Conservation (phyloP, 2,329 filamentous ascomycete species). For the Nemania bipapillata region DNA sequence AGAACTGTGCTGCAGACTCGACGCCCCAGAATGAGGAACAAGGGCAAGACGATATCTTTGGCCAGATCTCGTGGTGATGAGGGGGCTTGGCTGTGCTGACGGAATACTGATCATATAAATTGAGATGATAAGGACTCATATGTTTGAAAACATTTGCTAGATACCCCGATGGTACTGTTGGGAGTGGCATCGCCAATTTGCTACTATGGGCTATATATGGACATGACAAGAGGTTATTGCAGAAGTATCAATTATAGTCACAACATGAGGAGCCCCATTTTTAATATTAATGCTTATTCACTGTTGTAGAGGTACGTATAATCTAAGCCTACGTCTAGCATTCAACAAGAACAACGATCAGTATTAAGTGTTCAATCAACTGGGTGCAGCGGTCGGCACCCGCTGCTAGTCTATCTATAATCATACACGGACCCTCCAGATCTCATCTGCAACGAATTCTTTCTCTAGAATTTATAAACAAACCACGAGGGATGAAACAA, state of each 20-base stretch:
- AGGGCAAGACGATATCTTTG: conserved; percentile 6
- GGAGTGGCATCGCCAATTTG: background rate
- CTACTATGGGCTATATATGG: background rate
- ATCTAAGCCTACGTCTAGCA: too few species aligned
- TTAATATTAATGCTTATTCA: background rate
- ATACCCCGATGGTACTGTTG: background rate
- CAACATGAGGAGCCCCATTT: background rate
- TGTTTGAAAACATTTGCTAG: background rate
- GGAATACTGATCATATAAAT: background rate
- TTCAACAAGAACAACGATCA: background rate
- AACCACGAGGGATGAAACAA: background rate
- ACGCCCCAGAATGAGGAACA: background rate
- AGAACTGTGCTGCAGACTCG: conserved; percentile 2
- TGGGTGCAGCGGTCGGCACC: background rate
- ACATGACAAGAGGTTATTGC: background rate
- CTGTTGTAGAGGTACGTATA: too few species aligned
- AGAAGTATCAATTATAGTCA: background rate
- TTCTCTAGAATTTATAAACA: conserved; percentile 7
- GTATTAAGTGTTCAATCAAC: background rate
- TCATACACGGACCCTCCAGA: conserved; percentile 11
- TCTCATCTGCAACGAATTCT: background rate
- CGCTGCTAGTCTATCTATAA: background rate
- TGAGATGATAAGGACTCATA: background rate
- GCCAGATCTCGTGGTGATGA: conserved; percentile 30
- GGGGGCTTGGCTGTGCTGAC: background rate